These are phyloP conservation scores for Paxillus involutus DNA, from an alignment of 768 basidiomycete genomes.

Conservation along the genomic window DNA sequence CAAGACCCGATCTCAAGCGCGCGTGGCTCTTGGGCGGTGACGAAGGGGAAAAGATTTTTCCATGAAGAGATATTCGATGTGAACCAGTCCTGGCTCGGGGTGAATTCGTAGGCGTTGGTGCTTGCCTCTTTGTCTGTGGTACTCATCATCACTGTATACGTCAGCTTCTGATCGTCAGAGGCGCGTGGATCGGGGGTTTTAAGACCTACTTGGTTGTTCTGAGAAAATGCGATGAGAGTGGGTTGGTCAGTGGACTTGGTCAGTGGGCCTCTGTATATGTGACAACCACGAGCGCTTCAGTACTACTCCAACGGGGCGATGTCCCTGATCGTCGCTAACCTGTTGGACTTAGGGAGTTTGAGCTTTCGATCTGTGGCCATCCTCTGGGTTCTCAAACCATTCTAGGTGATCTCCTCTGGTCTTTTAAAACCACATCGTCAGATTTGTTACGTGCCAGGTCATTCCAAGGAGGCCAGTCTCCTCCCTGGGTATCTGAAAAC, in stretches of 20 bases:
- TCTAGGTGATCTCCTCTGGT: constrained; percentile 1
- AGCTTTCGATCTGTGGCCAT: neutral
- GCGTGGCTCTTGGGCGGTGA: constrained; percentile 40
- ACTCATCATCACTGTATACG: constrained; percentile 14
- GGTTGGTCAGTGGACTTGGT: neutral
- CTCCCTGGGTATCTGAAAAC: neutral
- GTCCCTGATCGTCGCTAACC: neutral
- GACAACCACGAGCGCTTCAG: constrained; percentile 2
- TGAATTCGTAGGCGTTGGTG: constrained; percentile 39
- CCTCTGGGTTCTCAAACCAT: neutral
- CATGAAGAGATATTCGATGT: constrained; percentile 44
- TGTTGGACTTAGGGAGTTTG: constrained; percentile 11
- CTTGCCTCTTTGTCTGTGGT: neutral
- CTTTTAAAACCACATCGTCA: neutral
- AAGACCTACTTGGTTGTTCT: constrained; percentile 1
- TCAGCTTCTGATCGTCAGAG: neutral
- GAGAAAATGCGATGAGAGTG: neutral
- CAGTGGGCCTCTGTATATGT: constrained; percentile 14
- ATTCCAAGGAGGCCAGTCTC: neutral
- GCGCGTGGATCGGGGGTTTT: neutral
- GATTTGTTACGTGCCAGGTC: neutral
- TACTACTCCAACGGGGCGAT: neutral
- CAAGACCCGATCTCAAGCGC: constrained; percentile 60
- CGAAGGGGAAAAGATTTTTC: constrained; percentile 39
- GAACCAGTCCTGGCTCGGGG: constrained; percentile 58